These are phyloP conservation scores for Tuber melanosporum DNA, from an alignment of 495 filamentous ascomycete species.

Conservation along the genomic window DNA sequence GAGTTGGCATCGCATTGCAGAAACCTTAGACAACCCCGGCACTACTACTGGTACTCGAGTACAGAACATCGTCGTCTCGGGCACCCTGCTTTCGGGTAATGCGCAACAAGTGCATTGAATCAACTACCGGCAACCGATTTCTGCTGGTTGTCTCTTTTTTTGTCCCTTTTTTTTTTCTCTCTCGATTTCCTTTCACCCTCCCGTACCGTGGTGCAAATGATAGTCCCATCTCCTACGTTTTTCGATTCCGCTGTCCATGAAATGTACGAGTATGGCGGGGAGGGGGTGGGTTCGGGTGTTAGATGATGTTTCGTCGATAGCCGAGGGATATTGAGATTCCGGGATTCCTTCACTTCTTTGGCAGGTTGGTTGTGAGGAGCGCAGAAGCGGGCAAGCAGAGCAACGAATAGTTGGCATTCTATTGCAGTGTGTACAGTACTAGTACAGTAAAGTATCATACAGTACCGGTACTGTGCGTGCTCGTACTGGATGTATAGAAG, in stretches of 20 bases:
- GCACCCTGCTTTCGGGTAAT: slow-evolving; percentile 5
- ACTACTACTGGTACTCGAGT: background rate
- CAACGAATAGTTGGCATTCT: background rate
- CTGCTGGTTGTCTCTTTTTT: background rate
- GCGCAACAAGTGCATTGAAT: slow-evolving; percentile 1
- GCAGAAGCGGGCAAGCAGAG: background rate
- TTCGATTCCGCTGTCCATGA: background rate
- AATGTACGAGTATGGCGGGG: background rate
- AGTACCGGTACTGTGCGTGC: background rate
- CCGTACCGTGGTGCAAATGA: background rate
- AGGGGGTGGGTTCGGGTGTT: background rate
- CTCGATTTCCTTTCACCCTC: background rate
- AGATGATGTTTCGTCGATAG: background rate
- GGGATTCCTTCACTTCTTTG: background rate
- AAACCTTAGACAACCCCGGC: slow-evolving; percentile 2
- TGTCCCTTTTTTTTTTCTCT: background rate
- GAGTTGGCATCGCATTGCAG: slow-evolving; percentile 6
- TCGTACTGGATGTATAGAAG: background rate
- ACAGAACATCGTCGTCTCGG: background rate
- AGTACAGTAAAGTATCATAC: background rate
- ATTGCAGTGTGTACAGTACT: background rate
- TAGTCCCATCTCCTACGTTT: background rate
- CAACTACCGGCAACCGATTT: background rate
- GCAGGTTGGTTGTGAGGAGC: background rate
- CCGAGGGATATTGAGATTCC: slow-evolving; percentile 2